Conservation (phyloP, 352 stramenopile genomes). For the Phytophthora meadii region DNA sequence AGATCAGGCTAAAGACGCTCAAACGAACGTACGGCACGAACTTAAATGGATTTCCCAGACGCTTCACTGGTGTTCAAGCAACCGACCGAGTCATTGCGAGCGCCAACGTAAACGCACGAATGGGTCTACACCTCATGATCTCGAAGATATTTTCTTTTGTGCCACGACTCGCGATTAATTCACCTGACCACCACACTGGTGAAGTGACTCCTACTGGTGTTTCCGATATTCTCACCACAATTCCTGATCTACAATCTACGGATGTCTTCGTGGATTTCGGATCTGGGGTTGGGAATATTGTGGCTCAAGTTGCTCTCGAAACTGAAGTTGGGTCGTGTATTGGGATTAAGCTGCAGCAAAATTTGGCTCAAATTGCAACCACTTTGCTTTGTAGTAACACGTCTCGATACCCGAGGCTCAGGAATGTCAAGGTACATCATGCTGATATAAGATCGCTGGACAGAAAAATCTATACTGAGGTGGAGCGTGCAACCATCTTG, state of each 20-base stretch:
- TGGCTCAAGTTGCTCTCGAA: not conserved
- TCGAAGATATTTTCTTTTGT: too few relatives aligned
- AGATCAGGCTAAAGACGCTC: not conserved
- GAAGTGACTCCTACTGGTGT: not conserved
- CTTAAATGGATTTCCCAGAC: not conserved
- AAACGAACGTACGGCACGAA: not conserved
- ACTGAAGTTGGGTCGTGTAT: not conserved
- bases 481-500: not conserved
- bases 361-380: not conserved
- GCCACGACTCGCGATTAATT: not conserved
- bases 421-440: not conserved
- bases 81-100: too few relatives aligned
- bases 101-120: too few relatives aligned
- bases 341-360: not conserved
- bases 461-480: not conserved
- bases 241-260: not conserved
- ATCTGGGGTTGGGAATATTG: not conserved
- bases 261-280: not conserved
- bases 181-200: not conserved
- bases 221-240: not conserved
- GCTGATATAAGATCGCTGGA: not conserved
- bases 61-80: not conserved
- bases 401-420: not conserved
- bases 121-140: too few relatives aligned
- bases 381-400: not conserved